phyloP scores from a whole-genome alignment of 2,329 filamentous ascomycete genomes.

The Pestalotiopsis sp. region DNA sequence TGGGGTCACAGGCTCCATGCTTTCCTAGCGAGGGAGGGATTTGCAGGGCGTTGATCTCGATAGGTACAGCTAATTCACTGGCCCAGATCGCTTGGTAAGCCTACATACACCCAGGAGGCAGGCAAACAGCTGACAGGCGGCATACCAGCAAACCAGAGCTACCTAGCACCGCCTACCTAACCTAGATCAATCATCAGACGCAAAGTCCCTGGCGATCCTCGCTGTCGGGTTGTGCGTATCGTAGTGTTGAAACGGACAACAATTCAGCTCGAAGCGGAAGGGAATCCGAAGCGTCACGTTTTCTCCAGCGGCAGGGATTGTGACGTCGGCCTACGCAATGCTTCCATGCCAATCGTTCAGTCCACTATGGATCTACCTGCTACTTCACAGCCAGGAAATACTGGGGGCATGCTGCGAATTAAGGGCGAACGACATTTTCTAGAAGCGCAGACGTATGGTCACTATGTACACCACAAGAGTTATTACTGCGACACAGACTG shows the following conservation, averaged over 20 bases:
- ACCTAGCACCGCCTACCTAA: background rate
- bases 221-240: background rate
- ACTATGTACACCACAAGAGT: background rate
- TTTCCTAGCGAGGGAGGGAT: slow-evolving; percentile 6
- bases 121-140: background rate
- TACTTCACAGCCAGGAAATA: background rate
- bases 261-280: slow-evolving; percentile 4
- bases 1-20: slow-evolving; percentile 5
- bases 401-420: background rate
- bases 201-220: slow-evolving; percentile 12
- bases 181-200: background rate
- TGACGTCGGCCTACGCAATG: slow-evolving; percentile 8
- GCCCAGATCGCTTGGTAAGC: background rate
- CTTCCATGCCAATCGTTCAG: background rate
- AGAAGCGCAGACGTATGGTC: background rate
- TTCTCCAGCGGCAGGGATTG: slow-evolving; percentile 10
- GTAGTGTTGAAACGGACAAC: background rate
- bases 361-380: background rate
- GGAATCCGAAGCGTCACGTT: slow-evolving; percentile 4
- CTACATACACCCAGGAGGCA: background rate
- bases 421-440: background rate
- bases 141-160: background rate
- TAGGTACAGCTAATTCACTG: background rate
- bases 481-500: too few species aligned
- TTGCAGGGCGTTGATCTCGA: slow-evolving; percentile 9